Evolutionary conservation across 1,284 basidiomycete species (phyloP).

Genomic region (Microbotryum silenes-acaulis): DNA sequence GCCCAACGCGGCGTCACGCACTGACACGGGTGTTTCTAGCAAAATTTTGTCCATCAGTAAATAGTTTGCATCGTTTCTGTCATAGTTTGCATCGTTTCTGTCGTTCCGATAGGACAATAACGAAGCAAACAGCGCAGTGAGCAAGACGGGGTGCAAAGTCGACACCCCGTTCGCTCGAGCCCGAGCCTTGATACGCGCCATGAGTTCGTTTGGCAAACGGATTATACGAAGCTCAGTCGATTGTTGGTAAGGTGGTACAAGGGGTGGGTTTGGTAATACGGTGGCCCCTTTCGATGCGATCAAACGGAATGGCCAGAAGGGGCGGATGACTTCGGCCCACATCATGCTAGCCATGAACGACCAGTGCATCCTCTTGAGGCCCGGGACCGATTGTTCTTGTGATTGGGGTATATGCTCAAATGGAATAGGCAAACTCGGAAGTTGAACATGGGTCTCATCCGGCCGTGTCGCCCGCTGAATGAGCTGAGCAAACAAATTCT

Average conservation of each 20-base stretch:
- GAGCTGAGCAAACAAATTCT: constrained; percentile 20
- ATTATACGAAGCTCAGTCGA: not conserved
- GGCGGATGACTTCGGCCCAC: constrained; percentile 2
- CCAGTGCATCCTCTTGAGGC: too few relatives aligned
- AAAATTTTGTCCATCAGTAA: not conserved
- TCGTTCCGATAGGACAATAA: not conserved
- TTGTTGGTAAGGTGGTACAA: not conserved
- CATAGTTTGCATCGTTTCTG: too few relatives aligned
- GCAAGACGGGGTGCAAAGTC: constrained; percentile 13
- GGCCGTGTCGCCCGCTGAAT: not conserved
- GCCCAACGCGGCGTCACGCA: not conserved
- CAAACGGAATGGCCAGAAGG: constrained; percentile 3
- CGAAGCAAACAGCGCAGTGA: not conserved
- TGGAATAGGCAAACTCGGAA: not conserved
- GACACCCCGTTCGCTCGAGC: constrained; percentile 4
- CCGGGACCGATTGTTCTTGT: too few relatives aligned
- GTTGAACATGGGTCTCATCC: not conserved
- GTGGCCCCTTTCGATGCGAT: not conserved
- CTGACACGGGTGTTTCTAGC: constrained; percentile 8
- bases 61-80: too few relatives aligned
- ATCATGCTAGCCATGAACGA: not conserved
- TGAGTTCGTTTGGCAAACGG: not conserved
- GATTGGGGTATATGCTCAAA: too few relatives aligned
- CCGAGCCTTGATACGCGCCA: not conserved
- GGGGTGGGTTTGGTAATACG: not conserved